Base-by-base conservation (phyloP, 2,329 filamentous ascomycete genomes). In the Erysiphe pulchra region DNA sequence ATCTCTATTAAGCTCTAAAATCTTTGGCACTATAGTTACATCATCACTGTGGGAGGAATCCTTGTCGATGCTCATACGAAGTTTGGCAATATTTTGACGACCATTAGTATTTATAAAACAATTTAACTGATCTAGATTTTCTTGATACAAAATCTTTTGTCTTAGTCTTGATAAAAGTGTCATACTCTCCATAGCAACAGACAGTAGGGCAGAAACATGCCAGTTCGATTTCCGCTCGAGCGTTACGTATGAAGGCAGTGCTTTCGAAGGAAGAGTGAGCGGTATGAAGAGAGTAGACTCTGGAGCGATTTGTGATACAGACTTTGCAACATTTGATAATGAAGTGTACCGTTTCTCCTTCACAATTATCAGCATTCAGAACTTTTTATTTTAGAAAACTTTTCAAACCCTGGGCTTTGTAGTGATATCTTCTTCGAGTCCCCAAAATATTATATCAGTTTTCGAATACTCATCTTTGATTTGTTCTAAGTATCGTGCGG, bases 381-480 rank as follows among this genome's bases (percentile, higher is more conserved):
- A 31, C 31, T 13, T 32, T 32, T 7, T 13, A 13, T 8, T 32
- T 8, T 13, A 40, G 7, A 40, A 20, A 20, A 13, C 14, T 39
- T 11, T 11, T 17, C 63, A 60, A 58, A 77, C 73, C 54, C 73
- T 65, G 36, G 68, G 61, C 30, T 68, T 63, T 39, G 65, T 69
- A 43, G 60, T 64, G 37, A 68, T 64, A 1, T 63, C 63, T 47
- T 78, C 75, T 59, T 92, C 80, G 18, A 85, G 59, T 0, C 80
- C 86, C 78, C 86, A 95, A 12, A 85, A 71, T 80, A 84, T 92
- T 31, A 94, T 73, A 44, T 75, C 75, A 32, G 76, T 73, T 63
- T 94, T 95, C 30, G 84, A 83, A 58, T 86, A 87, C 59, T 98
- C 90, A 57, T 98, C 90, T 49, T 82, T 67, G 47, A 98, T 62